These are phyloP conservation scores for Haematococcus lacustris DNA, from an alignment of 139 green algal genomes.

Conservation along the genomic window DNA sequence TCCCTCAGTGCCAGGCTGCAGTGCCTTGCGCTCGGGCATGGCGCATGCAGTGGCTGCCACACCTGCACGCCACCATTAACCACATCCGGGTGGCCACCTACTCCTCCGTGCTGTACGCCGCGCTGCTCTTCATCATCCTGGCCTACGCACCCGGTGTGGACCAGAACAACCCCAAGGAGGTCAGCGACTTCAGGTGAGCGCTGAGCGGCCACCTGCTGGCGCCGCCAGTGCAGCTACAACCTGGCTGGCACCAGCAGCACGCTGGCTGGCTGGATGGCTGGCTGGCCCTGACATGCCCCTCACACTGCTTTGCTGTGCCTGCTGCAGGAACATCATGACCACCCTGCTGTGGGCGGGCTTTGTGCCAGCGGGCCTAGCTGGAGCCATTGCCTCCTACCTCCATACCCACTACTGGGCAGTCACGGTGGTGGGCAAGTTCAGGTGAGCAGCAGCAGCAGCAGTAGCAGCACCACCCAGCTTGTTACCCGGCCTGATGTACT, in stretches of 20 bases:
- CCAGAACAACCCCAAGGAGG: not conserved
- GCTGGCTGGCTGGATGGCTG: too few relatives aligned
- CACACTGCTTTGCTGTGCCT: not conserved
- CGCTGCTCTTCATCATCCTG: constrained; percentile 11
- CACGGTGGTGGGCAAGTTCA: not conserved
- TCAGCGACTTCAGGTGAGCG: too few relatives aligned
- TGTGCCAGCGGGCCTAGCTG: not conserved
- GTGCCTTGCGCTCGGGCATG: too few relatives aligned
- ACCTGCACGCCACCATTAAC: not conserved
- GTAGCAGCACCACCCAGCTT: not conserved
- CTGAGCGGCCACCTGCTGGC: too few relatives aligned
- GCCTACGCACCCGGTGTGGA: constrained; percentile 1
- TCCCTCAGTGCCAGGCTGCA: too few relatives aligned
- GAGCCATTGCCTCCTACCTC: not conserved
- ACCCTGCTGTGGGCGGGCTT: not conserved
- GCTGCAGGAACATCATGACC: not conserved
- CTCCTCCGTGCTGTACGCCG: not conserved
- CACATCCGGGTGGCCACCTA: not conserved
- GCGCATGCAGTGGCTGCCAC: not conserved
- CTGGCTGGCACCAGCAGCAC: too few relatives aligned
- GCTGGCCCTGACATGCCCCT: not conserved
- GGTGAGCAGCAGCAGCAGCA: too few relatives aligned
- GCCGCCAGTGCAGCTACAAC: not conserved
- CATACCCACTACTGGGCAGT: not conserved
- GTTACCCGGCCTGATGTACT: not conserved